phyloP scores from a whole-genome alignment of 495 filamentous ascomycete genomes.

The Ascobolus immersus region DNA sequence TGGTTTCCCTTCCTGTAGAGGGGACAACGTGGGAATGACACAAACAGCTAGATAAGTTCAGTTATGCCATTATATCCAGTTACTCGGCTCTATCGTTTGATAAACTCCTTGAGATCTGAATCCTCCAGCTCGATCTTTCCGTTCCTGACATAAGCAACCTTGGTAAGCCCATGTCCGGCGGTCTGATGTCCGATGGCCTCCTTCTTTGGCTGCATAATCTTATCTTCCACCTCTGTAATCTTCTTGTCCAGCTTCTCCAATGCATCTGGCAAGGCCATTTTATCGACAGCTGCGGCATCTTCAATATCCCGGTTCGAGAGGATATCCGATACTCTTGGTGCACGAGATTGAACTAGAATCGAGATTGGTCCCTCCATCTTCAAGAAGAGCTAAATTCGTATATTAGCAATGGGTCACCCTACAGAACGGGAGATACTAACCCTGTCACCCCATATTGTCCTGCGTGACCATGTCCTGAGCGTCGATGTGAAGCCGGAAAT shows the following conservation, averaged over 20 bases:
- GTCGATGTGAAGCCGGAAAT: slow-evolving; percentile 33
- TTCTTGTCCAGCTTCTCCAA: not conserved
- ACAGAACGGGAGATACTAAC: slow-evolving; percentile 18
- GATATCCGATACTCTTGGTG: slow-evolving; percentile 45
- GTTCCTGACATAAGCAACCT: slow-evolving; percentile 32
- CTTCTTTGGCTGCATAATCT: no score
- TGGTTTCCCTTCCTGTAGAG: not conserved
- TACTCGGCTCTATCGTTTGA: not conserved
- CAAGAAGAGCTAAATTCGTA: slow-evolving; percentile 34
- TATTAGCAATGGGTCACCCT: not conserved
- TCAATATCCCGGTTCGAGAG: slow-evolving; percentile 51
- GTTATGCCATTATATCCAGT: not conserved
- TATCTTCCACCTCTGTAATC: not conserved
- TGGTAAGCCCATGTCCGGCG: slow-evolving; percentile 3
- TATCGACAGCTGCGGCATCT: slow-evolving; percentile 59
- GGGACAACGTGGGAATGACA: not conserved
- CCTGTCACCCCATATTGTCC: slow-evolving; percentile 81
- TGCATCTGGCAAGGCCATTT: no score
- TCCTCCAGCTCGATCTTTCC: slow-evolving; percentile 49
- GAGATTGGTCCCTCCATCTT: slow-evolving; percentile 68
- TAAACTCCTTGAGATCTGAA: slow-evolving; percentile 27
- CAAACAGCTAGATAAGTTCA: not conserved
- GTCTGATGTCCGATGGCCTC: no score
- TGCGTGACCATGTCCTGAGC: slow-evolving; percentile 44
- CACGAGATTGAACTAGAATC: slow-evolving; percentile 63